These are phyloP conservation scores for Ogataea methanolica DNA, from an alignment of 805 yeast species.

Conservation along the genomic window DNA sequence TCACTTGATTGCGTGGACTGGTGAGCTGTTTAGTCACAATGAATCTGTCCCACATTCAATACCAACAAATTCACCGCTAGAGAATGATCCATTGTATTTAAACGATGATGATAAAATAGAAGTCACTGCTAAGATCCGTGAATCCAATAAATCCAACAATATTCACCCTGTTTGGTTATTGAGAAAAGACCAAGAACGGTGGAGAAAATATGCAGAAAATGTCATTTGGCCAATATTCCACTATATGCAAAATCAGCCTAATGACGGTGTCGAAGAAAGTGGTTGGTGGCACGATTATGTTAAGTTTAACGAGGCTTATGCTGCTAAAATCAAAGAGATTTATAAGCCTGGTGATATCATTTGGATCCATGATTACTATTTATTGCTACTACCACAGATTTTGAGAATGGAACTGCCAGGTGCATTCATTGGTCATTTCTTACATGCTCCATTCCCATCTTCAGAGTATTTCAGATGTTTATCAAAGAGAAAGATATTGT, in stretches of 20 bases:
- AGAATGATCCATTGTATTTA: constrained; percentile 60
- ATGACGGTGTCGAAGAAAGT: constrained; percentile 64
- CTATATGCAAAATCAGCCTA: constrained; percentile 75
- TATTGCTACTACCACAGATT: constrained; percentile 76
- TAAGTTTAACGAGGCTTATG: constrained; percentile 84
- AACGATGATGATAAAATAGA: constrained; percentile 49
- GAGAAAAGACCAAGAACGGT: constrained; percentile 70
- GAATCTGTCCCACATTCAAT: constrained; percentile 23
- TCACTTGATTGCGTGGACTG: constrained; percentile 92
- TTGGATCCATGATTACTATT: constrained; percentile 90
- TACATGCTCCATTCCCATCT: constrained; percentile 93
- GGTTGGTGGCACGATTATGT: constrained; percentile 86
- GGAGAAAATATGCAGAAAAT: constrained; percentile 89
- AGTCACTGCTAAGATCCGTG: constrained; percentile 44
- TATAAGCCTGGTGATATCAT: constrained; percentile 87
- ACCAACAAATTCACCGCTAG: constrained; percentile 24
- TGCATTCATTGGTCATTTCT: constrained; percentile 69
- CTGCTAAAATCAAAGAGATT: constrained; percentile 64
- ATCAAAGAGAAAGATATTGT: constrained; percentile 72
- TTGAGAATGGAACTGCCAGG: constrained; percentile 72
- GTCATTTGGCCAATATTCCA: constrained; percentile 94
- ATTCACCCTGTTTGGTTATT: constrained; percentile 88
- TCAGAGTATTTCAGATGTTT: constrained; percentile 90
- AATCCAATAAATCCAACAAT: constrained; percentile 42
- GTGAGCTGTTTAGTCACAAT: constrained; percentile 53